A percentile compares a stretch with the other conserved stretches of the same genome.
Conservation (phyloP, 108 stramenopile genomes). For the Nitzschia sp. region DNA sequence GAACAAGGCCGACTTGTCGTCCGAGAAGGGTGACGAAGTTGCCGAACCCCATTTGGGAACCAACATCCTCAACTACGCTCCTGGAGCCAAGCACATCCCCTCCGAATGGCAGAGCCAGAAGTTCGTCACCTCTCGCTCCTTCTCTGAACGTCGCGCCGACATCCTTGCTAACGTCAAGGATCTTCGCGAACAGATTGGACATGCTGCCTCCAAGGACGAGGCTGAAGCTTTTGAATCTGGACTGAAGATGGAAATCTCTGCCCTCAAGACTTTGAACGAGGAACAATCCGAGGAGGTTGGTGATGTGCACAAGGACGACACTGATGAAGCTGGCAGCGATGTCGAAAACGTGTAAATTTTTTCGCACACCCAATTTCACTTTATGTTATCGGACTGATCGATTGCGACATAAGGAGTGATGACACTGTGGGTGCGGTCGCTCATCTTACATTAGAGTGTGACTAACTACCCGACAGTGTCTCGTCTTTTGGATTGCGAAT, state of each 20-base stretch:
- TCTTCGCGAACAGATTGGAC: slow-evolving; percentile 21
- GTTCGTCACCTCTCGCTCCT: slow-evolving; percentile 1
- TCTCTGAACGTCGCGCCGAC: slow-evolving; percentile 26
- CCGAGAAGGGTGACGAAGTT: slow-evolving; percentile 17
- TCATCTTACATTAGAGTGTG: too few relatives aligned
- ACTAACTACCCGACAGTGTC: too few relatives aligned
- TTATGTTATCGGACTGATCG: not conserved
- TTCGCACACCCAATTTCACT: too few relatives aligned
- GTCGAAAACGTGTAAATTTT: too few relatives aligned
- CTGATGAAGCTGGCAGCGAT: too few relatives aligned
- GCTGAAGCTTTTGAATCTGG: slow-evolving; percentile 24
- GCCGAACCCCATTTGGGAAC: slow-evolving; percentile 24
- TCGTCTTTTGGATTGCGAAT: too few relatives aligned
- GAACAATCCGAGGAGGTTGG: slow-evolving; percentile 17
- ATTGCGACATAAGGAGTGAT: too few relatives aligned
- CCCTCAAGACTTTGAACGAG: slow-evolving; percentile 29
- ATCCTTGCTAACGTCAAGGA: slow-evolving; percentile 38
- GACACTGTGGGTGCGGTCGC: too few relatives aligned
- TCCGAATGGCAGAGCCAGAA: slow-evolving; percentile 9
- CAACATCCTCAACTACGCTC: slow-evolving; percentile 15
- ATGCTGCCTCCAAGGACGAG: slow-evolving; percentile 19
- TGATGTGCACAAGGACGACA: too few relatives aligned
- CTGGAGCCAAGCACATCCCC: slow-evolving; percentile 17
- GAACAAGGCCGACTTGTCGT: slow-evolving; percentile 24
- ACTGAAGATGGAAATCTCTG: slow-evolving; percentile 28